A percentile compares a stretch with the other conserved stretches of the same genome.
phyloP scores from a whole-genome alignment of 1,284 basidiomycete genomes.

The Ganoderma boninense region DNA sequence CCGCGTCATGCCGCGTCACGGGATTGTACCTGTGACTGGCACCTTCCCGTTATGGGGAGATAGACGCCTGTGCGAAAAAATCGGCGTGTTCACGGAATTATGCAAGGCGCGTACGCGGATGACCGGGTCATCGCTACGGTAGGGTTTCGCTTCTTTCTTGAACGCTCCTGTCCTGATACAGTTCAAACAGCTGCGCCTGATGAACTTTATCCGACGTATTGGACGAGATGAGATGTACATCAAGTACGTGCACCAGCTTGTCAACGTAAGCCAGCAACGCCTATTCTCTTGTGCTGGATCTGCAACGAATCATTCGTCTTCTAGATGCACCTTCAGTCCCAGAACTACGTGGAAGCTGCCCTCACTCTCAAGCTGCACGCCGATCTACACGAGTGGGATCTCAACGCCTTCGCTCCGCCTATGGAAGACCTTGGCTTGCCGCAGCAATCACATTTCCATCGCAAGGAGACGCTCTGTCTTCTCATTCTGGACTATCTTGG shows the following conservation, averaged over 20 bases:
- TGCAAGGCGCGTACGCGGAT: conserved; percentile 91
- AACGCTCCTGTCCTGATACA: neutral
- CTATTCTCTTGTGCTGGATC: neutral
- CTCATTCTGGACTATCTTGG: conserved; percentile 90
- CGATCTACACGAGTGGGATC: conserved; percentile 91
- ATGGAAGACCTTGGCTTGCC: conserved; percentile 91
- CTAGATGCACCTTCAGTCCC: conserved; percentile 85
- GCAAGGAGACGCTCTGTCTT: conserved; percentile 91
- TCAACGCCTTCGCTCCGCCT: conserved; percentile 80
- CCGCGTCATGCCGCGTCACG: too few relatives aligned
- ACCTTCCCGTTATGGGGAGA: too few relatives aligned
- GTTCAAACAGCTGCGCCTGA: conserved; percentile 75
- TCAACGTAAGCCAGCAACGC: conserved; percentile 66
- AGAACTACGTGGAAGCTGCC: conserved; percentile 93
- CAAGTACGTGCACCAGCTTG: conserved; percentile 94
- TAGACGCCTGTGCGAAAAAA: too few relatives aligned
- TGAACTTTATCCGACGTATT: conserved; percentile 91
- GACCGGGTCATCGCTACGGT: conserved; percentile 94
- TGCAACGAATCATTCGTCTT: neutral
- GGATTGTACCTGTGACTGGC: too few relatives aligned
- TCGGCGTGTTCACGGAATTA: too few relatives aligned
- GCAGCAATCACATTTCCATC: conserved; percentile 92
- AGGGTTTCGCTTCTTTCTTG: conserved; percentile 13
- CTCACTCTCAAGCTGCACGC: conserved; percentile 93
- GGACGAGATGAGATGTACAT: conserved; percentile 92